phyloP scores from a whole-genome alignment of 192 early-diverging fungal species.

The Coemansia sp. region DNA sequence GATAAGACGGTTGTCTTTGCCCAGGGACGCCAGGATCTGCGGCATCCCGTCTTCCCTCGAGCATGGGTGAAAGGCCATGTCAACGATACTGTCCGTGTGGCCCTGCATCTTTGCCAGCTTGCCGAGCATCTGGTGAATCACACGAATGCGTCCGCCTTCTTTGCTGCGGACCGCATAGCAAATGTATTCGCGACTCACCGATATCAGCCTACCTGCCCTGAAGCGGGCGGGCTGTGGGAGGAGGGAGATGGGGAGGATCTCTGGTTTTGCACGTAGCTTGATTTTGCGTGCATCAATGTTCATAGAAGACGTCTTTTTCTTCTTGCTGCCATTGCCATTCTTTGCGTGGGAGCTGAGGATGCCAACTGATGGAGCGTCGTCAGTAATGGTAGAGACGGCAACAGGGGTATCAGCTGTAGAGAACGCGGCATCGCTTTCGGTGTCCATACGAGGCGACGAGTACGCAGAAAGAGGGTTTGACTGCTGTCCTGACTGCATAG shows the following conservation, averaged over 20 bases:
- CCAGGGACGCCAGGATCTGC: constrained; percentile 46
- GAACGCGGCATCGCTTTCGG: not conserved
- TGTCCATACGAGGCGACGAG: constrained; percentile 22
- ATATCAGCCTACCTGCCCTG: constrained; percentile 34
- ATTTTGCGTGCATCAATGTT: constrained; percentile 36
- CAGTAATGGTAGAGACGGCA: not conserved
- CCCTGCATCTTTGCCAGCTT: constrained; percentile 48
- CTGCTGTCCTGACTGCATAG: not conserved
- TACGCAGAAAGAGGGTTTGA: constrained; percentile 5
- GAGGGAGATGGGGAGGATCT: constrained; percentile 45
- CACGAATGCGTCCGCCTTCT: constrained; percentile 46
- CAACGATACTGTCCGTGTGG: constrained; percentile 45
- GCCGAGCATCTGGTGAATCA: constrained; percentile 52
- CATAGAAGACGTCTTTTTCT: constrained; percentile 9
- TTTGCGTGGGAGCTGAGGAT: not conserved
- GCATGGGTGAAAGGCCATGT: constrained; percentile 53
- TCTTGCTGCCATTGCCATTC: constrained; percentile 8
- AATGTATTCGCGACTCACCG: constrained; percentile 51
- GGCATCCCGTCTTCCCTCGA: constrained; percentile 34
- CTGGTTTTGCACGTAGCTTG: constrained; percentile 31
- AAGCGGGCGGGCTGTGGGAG: constrained; percentile 46
- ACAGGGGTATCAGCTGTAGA: constrained; percentile 1
- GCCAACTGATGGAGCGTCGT: not conserved
- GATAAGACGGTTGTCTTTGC: constrained; percentile 52
- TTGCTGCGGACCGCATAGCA: constrained; percentile 54